Evolutionary conservation across 495 filamentous ascomycete genomes (phyloP), one percentile per base, ranked within the genome.

Genomic region (Penicillium goetzii): DNA sequence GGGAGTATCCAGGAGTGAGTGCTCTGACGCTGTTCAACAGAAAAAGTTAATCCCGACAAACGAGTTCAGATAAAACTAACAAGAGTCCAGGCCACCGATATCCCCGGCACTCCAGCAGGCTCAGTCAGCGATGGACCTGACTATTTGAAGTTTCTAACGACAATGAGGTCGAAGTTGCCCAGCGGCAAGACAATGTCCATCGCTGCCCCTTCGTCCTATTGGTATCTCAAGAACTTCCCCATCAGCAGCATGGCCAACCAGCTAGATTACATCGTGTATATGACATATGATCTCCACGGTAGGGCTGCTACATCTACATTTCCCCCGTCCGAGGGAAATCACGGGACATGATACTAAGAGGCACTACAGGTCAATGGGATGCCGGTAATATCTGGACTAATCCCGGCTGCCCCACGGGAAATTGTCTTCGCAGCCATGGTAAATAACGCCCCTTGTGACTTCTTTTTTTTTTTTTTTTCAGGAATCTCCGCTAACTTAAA

Each of bases 231-330:
- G 32, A 33, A 17, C 4, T 76, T 74, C 38, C 74, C 70, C 0
- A 71, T 80, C 36, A 28, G 41, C 0, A 59, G 60, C 1, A 77
- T 77, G 0, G 10, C 30, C 3, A 11, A 62, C 0, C 40, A 67
- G 15, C 38, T 74, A 1, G 73, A 77, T 47, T 80, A 76, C 50
- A 72, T 78, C 38, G 58, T 74, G 0, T 74, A 63, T 53, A 79
- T 80, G 75, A 73, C 74, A 1, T 78, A 78, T 33, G 76, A 77
- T 51, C 49, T 78, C 0, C 70, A 74, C 21, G 72, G 74, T 53
- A 8, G 6, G 50, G 0, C 28, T 30, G 12, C 26, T 28, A 6
- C 25, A 15, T 30, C 9, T 17, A 7, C 7, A 28, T 34, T 34
- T 34, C 8, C 4, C 4, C 4, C 33, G 1, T 53, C 26, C 2